Conservation (phyloP, 2,329 filamentous ascomycete species). For the Elsinoe perseae region DNA sequence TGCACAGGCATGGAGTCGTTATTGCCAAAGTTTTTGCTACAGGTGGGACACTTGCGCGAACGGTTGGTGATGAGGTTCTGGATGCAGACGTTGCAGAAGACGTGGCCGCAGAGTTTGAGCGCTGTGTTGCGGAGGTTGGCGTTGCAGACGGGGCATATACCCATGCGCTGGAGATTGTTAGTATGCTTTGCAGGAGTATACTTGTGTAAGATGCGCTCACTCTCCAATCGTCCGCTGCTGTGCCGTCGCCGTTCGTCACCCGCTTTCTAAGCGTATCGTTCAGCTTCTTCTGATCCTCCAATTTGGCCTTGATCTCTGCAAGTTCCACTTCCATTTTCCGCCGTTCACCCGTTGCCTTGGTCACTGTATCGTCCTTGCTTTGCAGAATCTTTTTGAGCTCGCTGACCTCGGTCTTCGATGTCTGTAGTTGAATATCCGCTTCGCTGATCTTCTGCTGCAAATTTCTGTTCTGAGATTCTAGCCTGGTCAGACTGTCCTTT, state of each 20-base stretch:
- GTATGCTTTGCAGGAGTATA: background rate
- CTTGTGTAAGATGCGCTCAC: slow-evolving; percentile 48
- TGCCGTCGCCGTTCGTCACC: slow-evolving; percentile 59
- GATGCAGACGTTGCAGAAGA: slow-evolving; percentile 87
- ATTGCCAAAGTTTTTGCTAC: slow-evolving; percentile 82
- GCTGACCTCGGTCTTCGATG: slow-evolving; percentile 63
- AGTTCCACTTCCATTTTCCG: slow-evolving; percentile 61
- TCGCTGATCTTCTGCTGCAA: slow-evolving; percentile 67
- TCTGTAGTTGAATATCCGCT: slow-evolving; percentile 60
- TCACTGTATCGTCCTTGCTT: slow-evolving; percentile 63
- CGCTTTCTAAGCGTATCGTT: slow-evolving; percentile 80
- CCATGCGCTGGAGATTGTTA: slow-evolving; percentile 50
- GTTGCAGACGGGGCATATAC: slow-evolving; percentile 86
- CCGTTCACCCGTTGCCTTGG: slow-evolving; percentile 54
- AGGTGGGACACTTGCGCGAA: slow-evolving; percentile 91
- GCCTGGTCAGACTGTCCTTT: slow-evolving; percentile 65
- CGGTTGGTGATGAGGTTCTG: slow-evolving; percentile 83
- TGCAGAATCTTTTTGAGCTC: slow-evolving; percentile 69
- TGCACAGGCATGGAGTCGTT: slow-evolving; percentile 69
- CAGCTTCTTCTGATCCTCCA: slow-evolving; percentile 73
- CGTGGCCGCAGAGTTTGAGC: slow-evolving; percentile 87
- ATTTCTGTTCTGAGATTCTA: slow-evolving; percentile 65
- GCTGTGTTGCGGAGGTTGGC: slow-evolving; percentile 90
- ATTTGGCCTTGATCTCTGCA: slow-evolving; percentile 68
- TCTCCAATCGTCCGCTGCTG: slow-evolving; percentile 76